Evolutionary conservation across 225 moss, liverwort and hornwort genomes (phyloP).

Genomic region (Bryum argenteum): DNA sequence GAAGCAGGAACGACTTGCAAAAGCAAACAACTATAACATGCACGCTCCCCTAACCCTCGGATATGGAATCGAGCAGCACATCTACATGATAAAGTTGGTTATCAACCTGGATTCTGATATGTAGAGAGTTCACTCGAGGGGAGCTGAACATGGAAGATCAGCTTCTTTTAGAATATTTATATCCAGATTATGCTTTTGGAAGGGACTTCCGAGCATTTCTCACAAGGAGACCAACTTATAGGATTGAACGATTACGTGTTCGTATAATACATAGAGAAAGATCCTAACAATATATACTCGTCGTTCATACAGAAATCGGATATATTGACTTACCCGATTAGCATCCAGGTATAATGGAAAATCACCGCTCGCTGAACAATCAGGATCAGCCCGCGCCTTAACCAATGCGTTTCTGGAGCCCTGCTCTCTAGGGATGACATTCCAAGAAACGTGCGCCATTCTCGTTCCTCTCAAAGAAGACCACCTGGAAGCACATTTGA

Average conservation of each 20-base stretch:
- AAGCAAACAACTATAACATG: neutral
- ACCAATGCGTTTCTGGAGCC: neutral
- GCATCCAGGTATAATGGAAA: constrained; percentile 23
- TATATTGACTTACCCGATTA: constrained; percentile 28
- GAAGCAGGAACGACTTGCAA: neutral
- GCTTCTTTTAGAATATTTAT: neutral
- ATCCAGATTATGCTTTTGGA: neutral
- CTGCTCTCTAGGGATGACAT: neutral
- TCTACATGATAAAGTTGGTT: neutral
- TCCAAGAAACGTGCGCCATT: constrained; percentile 7
- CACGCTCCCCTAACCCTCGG: neutral
- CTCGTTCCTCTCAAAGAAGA: constrained; percentile 18
- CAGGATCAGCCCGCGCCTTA: constrained; percentile 19
- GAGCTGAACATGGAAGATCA: neutral
- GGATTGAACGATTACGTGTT: neutral
- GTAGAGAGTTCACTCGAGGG: neutral
- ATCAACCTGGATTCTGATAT: neutral
- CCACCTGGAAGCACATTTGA: constrained; percentile 3
- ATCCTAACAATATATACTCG: no score
- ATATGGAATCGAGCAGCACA: neutral
- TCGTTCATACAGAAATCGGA: neutral
- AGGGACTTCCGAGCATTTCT: neutral
- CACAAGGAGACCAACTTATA: accelerated
- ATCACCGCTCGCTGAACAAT: constrained; percentile 24
- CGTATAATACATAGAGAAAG: neutral